Conservation (phyloP, 768 basidiomycete species). For the Saitozyma sp. region DNA sequence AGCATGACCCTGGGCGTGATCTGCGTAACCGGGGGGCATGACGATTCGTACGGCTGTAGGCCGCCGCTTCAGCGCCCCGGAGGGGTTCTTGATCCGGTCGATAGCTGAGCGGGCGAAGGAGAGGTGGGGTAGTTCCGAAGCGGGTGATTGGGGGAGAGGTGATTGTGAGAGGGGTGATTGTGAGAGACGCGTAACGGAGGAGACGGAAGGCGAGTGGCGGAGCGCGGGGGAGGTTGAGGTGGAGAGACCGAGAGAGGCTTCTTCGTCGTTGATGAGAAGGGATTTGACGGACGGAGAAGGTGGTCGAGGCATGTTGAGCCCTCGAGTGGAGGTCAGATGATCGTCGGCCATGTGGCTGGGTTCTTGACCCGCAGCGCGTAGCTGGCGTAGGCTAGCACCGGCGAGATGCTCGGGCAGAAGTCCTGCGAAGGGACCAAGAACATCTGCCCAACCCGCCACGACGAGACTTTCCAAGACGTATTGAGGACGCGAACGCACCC, state of each 20-base stretch:
- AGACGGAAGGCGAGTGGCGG: no score
- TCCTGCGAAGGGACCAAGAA: slow-evolving; percentile 54
- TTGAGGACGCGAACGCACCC: slow-evolving; percentile 43
- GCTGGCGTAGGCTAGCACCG: slow-evolving; percentile 17
- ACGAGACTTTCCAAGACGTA: neutral
- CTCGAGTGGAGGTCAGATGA: neutral
- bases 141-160: no score
- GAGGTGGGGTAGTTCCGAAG: no score
- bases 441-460: neutral
- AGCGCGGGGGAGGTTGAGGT: neutral
- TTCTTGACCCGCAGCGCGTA: slow-evolving; percentile 9
- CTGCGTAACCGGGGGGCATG: no score
- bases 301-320: neutral
- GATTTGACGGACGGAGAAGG: slow-evolving; percentile 8
- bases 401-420: slow-evolving; percentile 57
- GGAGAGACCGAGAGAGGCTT: slow-evolving; percentile 16
- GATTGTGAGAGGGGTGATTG: no score
- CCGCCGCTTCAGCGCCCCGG: no score
- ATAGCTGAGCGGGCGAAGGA: no score
- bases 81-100: no score
- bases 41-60: no score
- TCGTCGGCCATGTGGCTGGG: slow-evolving; percentile 1
- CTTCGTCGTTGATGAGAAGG: slow-evolving; percentile 18
- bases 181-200: no score
- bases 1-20: no score